Evolutionary conservation across 345 rosid genomes (phyloP).

Genomic region (Hibiscus mutabilis): DNA sequence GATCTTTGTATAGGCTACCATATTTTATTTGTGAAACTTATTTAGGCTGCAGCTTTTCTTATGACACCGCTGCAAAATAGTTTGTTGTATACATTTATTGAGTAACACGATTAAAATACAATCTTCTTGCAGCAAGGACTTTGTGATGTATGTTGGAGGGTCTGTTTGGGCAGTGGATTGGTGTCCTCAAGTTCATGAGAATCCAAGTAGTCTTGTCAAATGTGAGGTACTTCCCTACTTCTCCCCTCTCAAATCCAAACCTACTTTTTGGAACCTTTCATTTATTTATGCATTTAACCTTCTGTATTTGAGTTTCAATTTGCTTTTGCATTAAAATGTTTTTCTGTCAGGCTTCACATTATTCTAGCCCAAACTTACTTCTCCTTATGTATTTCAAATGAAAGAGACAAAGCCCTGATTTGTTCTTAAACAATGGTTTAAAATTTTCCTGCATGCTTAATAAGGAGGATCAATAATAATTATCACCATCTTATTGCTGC

Average conservation of each 20-base stretch:
- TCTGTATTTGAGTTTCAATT: neutral
- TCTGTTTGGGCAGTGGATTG: constrained; percentile 92
- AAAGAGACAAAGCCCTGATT: neutral
- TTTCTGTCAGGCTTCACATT: neutral
- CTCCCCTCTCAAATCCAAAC: neutral
- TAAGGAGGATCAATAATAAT: neutral
- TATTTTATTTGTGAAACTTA: neutral
- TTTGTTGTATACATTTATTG: neutral
- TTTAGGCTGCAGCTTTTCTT: neutral
- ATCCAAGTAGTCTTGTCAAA: constrained; percentile 38
- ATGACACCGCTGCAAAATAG: neutral
- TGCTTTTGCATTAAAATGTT: neutral
- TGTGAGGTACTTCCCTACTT: constrained; percentile 47
- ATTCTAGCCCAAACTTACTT: neutral
- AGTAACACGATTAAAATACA: constrained; percentile 1
- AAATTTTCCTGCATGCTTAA: neutral
- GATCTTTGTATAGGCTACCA: neutral
- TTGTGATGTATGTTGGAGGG: constrained; percentile 77
- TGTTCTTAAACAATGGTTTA: neutral
- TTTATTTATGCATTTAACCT: neutral
- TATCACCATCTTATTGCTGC: neutral
- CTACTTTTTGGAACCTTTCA: neutral
- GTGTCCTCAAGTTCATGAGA: constrained; percentile 64
- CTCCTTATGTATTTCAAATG: neutral
- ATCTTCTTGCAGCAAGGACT: constrained; percentile 66